These are phyloP conservation scores for Cucumis sativus DNA, from an alignment of 306 rosid species.

Conservation along the genomic window DNA sequence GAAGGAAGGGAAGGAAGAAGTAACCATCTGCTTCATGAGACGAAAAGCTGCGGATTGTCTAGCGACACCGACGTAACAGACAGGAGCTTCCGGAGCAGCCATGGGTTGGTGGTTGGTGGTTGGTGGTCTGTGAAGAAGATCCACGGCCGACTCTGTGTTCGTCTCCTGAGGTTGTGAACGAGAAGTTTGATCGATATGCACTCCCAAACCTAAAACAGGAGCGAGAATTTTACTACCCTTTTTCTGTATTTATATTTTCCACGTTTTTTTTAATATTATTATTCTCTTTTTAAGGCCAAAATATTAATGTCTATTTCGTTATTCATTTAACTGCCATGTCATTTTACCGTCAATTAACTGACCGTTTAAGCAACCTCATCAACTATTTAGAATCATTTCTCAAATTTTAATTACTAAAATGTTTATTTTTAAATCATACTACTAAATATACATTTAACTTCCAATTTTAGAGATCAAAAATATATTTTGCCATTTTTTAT, in stretches of 20 bases:
- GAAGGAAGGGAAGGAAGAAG: neutral
- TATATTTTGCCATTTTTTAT: no score
- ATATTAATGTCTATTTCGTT: no score
- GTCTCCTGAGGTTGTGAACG: slow-evolving; percentile 9
- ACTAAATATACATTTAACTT: no score
- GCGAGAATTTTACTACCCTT: neutral
- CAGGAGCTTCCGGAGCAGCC: slow-evolving; percentile 91
- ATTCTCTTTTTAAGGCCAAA: no score
- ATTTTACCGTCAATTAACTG: no score
- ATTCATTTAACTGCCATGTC: no score
- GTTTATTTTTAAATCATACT: no score
- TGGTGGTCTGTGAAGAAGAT: slow-evolving; percentile 6
- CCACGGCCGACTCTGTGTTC: slow-evolving; percentile 4
- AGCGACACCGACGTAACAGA: slow-evolving; percentile 87
- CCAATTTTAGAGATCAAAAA: no score
- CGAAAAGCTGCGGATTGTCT: slow-evolving; percentile 83
- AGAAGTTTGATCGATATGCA: neutral
- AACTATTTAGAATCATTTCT: no score
- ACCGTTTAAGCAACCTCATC: no score
- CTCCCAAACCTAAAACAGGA: slow-evolving; percentile 15
- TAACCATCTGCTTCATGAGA: slow-evolving; percentile 97
- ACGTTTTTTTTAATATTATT: no score
- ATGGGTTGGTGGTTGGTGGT: slow-evolving; percentile 21
- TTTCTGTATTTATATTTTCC: neutral
- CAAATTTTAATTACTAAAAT: no score